These are phyloP conservation scores for Plantago elongata DNA, from an alignment of 257 asterid genomes.

Conservation along the genomic window DNA sequence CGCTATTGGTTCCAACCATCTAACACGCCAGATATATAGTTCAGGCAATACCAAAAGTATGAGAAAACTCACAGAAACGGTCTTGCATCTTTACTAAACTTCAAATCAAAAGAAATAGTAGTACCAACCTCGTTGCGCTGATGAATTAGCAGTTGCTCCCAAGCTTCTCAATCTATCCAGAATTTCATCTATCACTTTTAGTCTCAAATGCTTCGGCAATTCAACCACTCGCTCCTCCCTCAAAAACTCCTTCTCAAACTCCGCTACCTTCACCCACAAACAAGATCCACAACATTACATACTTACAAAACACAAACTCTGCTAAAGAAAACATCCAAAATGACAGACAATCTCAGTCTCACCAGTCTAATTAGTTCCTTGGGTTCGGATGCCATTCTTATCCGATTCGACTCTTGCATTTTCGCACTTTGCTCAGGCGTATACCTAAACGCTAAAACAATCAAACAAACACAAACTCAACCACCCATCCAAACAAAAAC, in stretches of 20 bases:
- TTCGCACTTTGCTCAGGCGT: slow-evolving; percentile 63
- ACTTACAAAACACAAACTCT: not conserved
- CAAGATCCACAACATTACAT: slow-evolving; percentile 1
- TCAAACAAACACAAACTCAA: no score
- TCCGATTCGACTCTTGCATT: slow-evolving; percentile 77
- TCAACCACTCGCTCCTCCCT: slow-evolving; percentile 48
- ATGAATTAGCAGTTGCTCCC: slow-evolving; percentile 45
- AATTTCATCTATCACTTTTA: slow-evolving; percentile 55
- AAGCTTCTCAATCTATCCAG: slow-evolving; percentile 48
- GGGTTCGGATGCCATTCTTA: slow-evolving; percentile 75
- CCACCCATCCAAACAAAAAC: not conserved
- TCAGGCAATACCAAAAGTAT: no score
- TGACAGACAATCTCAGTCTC: slow-evolving; percentile 31
- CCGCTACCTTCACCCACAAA: slow-evolving; percentile 47
- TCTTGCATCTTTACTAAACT: not conserved
- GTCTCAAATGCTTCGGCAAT: slow-evolving; percentile 55
- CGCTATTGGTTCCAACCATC: no score
- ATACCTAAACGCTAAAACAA: slow-evolving; percentile 57
- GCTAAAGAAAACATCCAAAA: slow-evolving; percentile 11
- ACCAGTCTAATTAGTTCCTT: slow-evolving; percentile 70
- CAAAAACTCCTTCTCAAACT: slow-evolving; percentile 34
- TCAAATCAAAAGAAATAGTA: slow-evolving; percentile 7
- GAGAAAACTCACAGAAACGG: no score
- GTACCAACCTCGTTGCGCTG: slow-evolving; percentile 55
- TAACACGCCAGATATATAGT: no score